Evolutionary conservation across 164 flowering plant species (phyloP).

Genomic region (Kalanchoe fedtschenkoi): DNA sequence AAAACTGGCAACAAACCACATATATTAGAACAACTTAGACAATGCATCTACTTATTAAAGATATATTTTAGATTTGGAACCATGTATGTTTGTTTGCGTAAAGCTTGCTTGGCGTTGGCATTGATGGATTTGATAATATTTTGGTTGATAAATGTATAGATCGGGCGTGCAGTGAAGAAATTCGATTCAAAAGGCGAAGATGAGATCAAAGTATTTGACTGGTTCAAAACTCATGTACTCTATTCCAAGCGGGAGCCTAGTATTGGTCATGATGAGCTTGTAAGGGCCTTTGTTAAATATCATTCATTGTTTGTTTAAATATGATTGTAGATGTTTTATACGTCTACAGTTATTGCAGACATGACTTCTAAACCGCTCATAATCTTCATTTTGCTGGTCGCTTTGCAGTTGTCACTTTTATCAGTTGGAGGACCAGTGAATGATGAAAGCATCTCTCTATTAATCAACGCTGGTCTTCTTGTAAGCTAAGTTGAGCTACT

Average conservation of each 20-base stretch:
- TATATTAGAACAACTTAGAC: too few relatives aligned
- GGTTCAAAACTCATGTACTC: conserved; percentile 67
- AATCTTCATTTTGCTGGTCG: conserved; percentile 11
- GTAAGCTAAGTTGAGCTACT: conserved; percentile 38
- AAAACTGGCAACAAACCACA: too few relatives aligned
- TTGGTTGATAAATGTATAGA: conserved; percentile 23
- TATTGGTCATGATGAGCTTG: conserved; percentile 78
- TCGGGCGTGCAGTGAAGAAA: conserved; percentile 48
- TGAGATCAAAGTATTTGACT: conserved; percentile 55
- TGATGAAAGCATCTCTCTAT: conserved; percentile 65
- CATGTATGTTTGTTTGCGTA: too few relatives aligned
- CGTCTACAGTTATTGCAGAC: not conserved
- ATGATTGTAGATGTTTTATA: too few relatives aligned
- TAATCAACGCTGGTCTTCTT: conserved; percentile 83
- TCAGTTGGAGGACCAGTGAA: conserved; percentile 74
- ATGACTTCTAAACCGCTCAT: not conserved
- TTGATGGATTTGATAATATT: not conserved
- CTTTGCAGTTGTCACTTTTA: conserved; percentile 60
- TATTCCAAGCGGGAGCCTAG: conserved; percentile 60
- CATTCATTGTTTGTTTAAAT: not conserved
- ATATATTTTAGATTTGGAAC: too few relatives aligned
- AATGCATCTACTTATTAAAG: too few relatives aligned
- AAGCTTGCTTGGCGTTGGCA: too few relatives aligned
- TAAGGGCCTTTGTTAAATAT: conserved; percentile 23
- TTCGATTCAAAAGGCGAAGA: conserved; percentile 39